Evolutionary conservation across 2,329 filamentous ascomycete genomes (phyloP).

Genomic region (Colletotrichum tabaci): DNA sequence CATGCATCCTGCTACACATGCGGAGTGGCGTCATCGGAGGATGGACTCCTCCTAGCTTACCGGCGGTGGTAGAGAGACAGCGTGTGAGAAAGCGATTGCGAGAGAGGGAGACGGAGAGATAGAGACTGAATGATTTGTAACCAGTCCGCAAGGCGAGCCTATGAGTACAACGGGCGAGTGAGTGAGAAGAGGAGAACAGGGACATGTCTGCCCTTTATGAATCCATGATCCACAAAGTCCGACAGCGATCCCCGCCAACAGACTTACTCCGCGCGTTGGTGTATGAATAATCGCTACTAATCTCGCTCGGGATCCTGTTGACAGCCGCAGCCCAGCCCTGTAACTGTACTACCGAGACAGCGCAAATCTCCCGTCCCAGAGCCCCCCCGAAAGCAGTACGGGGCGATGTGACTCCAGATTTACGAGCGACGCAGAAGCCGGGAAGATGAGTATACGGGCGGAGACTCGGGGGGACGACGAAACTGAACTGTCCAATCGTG

Average conservation of each 20-base stretch:
- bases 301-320: conserved; percentile 9
- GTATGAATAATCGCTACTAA: not conserved
- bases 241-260: not conserved
- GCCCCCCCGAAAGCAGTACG: not conserved
- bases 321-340: conserved; percentile 20
- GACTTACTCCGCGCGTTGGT: not conserved
- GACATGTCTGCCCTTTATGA: conserved; percentile 1
- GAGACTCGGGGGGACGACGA: not conserved
- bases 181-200: not conserved
- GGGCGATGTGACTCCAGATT: conserved; percentile 29
- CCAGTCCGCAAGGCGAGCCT: not conserved
- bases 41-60: conserved; percentile 2
- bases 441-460: not conserved
- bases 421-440: conserved; percentile 25
- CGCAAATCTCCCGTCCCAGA: conserved; percentile 18
- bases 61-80: not conserved
- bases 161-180: no score
- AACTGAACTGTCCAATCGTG: not conserved
- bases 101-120: no score
- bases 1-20: not conserved
- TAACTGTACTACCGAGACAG: no score
- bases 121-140: not conserved
- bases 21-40: conserved; percentile 11
- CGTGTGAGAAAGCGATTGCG: no score
- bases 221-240: not conserved